Evolutionary conservation across 2,329 filamentous ascomycete species (phyloP).

Genomic region (Cadophora luteo-olivacea): DNA sequence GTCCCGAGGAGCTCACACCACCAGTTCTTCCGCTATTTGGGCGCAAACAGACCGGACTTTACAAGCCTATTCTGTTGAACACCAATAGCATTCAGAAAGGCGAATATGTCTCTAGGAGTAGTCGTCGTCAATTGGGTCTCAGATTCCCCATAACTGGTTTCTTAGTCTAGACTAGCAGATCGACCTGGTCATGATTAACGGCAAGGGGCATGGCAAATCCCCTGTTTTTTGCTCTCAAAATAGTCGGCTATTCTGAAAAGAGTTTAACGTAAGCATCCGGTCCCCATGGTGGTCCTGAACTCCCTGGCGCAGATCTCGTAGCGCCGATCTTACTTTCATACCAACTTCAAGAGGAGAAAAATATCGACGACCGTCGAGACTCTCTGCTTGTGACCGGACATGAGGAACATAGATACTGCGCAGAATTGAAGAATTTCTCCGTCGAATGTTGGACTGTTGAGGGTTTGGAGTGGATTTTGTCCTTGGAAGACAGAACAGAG

Average conservation of each 20-base stretch:
- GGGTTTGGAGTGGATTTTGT: background rate
- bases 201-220: background rate
- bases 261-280: background rate
- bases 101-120: background rate
- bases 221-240: background rate
- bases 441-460: background rate
- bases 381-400: background rate
- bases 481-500: background rate
- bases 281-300: too few species aligned
- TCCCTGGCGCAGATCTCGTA: constrained; percentile 8
- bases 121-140: background rate
- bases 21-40: constrained; percentile 9
- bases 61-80: background rate
- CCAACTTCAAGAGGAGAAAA: background rate
- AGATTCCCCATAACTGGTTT: background rate
- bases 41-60: background rate
- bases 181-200: background rate
- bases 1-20: background rate
- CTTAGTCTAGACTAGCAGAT: background rate
- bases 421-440: background rate
- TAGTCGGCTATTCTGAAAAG: background rate
- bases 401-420: background rate
- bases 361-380: background rate
- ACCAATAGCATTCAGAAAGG: background rate
- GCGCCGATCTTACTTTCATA: background rate